These are phyloP conservation scores for Nelumbo lutea DNA, from an alignment of 164 flowering plant species.

Conservation along the genomic window DNA sequence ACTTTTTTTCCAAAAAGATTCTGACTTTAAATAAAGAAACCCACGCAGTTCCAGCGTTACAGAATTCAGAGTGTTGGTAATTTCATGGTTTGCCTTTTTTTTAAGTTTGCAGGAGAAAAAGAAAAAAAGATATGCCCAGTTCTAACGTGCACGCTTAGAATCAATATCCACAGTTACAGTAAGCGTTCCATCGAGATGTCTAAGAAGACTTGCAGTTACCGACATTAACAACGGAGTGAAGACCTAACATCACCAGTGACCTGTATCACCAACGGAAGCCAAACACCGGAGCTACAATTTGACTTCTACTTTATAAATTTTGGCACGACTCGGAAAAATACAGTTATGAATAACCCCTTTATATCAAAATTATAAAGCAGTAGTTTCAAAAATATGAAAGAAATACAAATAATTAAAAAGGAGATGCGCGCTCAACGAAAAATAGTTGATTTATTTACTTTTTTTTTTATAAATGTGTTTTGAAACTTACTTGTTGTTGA, in stretches of 20 bases:
- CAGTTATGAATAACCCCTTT: not conserved
- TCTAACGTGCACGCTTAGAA: not conserved
- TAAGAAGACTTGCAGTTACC: not conserved
- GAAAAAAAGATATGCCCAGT: not conserved
- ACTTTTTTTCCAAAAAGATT: not conserved
- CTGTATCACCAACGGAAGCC: not conserved
- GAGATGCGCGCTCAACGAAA: not conserved
- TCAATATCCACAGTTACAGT: not conserved
- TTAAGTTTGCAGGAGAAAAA: not conserved
- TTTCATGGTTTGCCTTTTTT: not conserved
- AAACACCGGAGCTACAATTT: not conserved
- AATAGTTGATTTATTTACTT: too few relatives aligned
- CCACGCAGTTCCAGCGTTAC: not conserved
- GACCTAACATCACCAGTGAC: slow-evolving; percentile 4
- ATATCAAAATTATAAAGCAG: not conserved
- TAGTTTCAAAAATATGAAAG: not conserved
- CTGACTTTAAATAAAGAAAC: not conserved
- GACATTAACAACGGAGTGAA: not conserved
- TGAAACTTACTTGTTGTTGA: slow-evolving; percentile 70
- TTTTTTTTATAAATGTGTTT: not conserved
- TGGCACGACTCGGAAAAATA: not conserved
- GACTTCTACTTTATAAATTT: slow-evolving; percentile 3
- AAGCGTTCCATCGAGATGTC: not conserved
- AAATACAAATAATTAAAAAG: not conserved
- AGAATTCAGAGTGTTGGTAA: not conserved